Base-by-base conservation (phyloP, 176 grass and related monocot species). In the Luzula sylvatica region DNA sequence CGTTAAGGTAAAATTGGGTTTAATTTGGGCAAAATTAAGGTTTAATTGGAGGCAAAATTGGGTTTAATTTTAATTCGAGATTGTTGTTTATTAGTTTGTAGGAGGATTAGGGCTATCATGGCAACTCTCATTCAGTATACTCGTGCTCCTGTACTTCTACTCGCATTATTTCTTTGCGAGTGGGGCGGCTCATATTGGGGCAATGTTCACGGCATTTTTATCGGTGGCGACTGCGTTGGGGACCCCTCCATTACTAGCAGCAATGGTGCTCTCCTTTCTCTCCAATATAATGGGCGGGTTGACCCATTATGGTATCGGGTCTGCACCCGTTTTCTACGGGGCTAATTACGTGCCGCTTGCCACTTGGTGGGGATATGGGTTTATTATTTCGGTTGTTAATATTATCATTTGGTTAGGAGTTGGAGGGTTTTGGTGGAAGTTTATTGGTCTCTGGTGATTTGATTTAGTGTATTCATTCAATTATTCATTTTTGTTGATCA, bases 81-180 rank as follows among this genome's bases (percentile, higher is more conserved):
- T 32, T 32, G 3, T 25, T 74, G 26, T 41, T 11, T 47, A 47
- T 40, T 73, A 98, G 92, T 87, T 98, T 77, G 86, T 98, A 32
- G 86, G 86, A 77, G 93, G 93, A 12, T 62, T 98, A 56, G 93
- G 82, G 39, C 46, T 98, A 16, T 87, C 93, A 7, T 98, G 93
- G 86, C 93, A 98, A 58, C 43, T 69, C 44, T 98, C 93, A 1
- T 92, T 98, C 11, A 75, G 86, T 11, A 83, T 98, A 29, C 72
- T 98, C 68, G 75, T 92, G 20, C 53, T 98, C 51, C 66, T 98
- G 20, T 98, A 98, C 75, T 98, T 92, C 81, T 98, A 98, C 68
- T 87, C 93, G 8, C 93, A 98, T 55, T 98, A 92, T 52, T 92
- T 98, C 72, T 98, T 98, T 1, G 93, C 93, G 50, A 98, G 93